Evolutionary conservation across 176 grass and related monocot species (phyloP).

Genomic region (Themeda triandra): DNA sequence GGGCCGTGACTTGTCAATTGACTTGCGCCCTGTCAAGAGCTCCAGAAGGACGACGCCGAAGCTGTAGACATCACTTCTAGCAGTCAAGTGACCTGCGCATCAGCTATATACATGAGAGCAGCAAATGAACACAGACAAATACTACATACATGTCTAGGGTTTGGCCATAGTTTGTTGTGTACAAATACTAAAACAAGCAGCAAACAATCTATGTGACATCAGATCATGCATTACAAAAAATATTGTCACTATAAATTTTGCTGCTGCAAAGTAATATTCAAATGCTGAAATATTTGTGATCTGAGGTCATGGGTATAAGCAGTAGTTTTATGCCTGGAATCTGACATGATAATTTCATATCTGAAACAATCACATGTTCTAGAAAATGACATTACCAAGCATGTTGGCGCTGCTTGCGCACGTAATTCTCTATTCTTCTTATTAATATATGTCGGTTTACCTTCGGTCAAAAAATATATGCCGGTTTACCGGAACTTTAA

Average conservation of each 20-base stretch:
- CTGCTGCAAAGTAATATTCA: background rate
- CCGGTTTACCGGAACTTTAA: too few species aligned
- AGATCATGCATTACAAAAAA: slow-evolving; percentile 12
- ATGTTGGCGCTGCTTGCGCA: too few species aligned
- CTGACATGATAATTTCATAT: background rate
- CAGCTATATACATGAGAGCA: slow-evolving; percentile 28
- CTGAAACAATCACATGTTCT: background rate
- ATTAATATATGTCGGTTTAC: too few species aligned
- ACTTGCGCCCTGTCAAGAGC: slow-evolving; percentile 84
- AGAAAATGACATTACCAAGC: background rate
- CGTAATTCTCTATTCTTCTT: too few species aligned
- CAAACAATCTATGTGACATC: background rate
- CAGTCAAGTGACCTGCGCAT: slow-evolving; percentile 86
- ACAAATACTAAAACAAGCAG: background rate
- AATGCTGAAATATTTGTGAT: too few species aligned
- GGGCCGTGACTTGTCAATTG: slow-evolving; percentile 87
- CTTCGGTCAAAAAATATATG: too few species aligned
- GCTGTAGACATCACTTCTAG: slow-evolving; percentile 94
- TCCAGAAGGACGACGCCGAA: slow-evolving; percentile 92
- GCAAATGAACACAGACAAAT: too few species aligned
- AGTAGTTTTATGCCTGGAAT: background rate
- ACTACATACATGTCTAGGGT: background rate
- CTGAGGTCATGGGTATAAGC: too few species aligned
- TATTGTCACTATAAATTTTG: background rate
- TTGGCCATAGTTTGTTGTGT: slow-evolving; percentile 1